These are phyloP conservation scores for Microsporum ferrugineum DNA, from an alignment of 2,329 filamentous ascomycete species.

Conservation along the genomic window DNA sequence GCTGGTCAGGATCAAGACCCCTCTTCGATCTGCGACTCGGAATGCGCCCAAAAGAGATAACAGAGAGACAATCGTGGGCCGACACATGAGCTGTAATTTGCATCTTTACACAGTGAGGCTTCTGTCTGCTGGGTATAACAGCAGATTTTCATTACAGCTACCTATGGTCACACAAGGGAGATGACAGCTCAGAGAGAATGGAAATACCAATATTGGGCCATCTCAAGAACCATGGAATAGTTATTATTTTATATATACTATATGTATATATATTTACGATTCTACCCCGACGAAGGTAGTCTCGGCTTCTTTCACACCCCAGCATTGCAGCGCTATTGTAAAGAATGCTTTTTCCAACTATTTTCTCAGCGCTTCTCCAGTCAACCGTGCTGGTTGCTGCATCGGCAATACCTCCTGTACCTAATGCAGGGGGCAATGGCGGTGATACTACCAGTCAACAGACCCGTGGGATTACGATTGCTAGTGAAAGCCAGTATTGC, in stretches of 20 bases:
- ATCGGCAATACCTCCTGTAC: background rate
- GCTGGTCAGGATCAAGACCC: background rate
- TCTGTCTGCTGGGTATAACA: too few species aligned
- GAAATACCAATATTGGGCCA: background rate
- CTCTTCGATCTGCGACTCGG: background rate
- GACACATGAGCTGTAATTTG: background rate
- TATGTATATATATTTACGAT: background rate
- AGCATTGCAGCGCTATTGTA: background rate
- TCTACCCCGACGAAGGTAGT: background rate
- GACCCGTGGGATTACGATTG: conserved; percentile 20
- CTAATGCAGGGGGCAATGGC: background rate
- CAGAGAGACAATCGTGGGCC: too few species aligned
- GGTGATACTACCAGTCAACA: background rate
- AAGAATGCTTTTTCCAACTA: background rate
- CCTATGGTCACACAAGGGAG: background rate
- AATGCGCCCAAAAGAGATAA: too few species aligned
- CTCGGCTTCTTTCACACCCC: background rate
- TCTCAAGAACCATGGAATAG: background rate
- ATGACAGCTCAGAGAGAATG: background rate
- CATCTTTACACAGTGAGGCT: background rate
- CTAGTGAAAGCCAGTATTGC: conserved; percentile 57
- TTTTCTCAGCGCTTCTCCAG: background rate
- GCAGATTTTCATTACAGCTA: background rate
- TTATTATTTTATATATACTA: background rate
- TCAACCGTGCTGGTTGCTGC: background rate